phyloP scores from a whole-genome alignment of 495 filamentous ascomycete species.

The Talaromyces nanjingensis region DNA sequence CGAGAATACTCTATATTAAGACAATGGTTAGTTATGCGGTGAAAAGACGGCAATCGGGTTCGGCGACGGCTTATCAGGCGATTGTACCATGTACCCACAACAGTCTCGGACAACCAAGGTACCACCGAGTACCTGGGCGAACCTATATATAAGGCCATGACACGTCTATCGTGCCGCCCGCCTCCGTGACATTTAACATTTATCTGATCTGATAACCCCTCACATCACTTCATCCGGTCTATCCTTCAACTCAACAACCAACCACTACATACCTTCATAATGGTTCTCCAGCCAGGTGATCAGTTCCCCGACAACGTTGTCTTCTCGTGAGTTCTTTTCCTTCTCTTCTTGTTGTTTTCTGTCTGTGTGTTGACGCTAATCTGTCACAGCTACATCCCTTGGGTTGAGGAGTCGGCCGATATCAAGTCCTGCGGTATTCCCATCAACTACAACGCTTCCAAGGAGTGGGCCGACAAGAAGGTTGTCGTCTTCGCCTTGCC shows the following conservation, averaged over 20 bases:
- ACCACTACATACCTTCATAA: conserved; percentile 28
- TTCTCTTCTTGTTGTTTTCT: conserved; percentile 12
- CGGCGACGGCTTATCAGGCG: conserved; percentile 7
- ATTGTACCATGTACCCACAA: background rate
- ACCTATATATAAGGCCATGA: background rate
- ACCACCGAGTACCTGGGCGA: background rate
- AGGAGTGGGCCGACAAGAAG: conserved; percentile 82
- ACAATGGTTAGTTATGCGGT: background rate
- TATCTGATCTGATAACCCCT: background rate
- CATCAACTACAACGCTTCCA: conserved; percentile 70
- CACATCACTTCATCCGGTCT: background rate
- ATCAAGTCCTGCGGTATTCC: conserved; percentile 71
- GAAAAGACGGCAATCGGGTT: background rate
- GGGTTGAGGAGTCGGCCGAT: conserved; percentile 54
- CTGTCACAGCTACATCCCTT: conserved; percentile 60
- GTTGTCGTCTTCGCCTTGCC: conserved; percentile 85
- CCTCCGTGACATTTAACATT: background rate
- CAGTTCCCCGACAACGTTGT: conserved; percentile 71
- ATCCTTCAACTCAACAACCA: background rate
- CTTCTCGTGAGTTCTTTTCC: conserved; percentile 53
- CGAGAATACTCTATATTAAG: too few relatives aligned
- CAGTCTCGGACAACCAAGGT: background rate
- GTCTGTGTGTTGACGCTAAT: conserved; percentile 6
- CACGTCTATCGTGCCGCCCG: background rate
- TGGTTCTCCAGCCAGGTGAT: conserved; percentile 76